phyloP scores from a whole-genome alignment of 2,329 filamentous ascomycete species.

The Ceratocystis alfenasii region DNA sequence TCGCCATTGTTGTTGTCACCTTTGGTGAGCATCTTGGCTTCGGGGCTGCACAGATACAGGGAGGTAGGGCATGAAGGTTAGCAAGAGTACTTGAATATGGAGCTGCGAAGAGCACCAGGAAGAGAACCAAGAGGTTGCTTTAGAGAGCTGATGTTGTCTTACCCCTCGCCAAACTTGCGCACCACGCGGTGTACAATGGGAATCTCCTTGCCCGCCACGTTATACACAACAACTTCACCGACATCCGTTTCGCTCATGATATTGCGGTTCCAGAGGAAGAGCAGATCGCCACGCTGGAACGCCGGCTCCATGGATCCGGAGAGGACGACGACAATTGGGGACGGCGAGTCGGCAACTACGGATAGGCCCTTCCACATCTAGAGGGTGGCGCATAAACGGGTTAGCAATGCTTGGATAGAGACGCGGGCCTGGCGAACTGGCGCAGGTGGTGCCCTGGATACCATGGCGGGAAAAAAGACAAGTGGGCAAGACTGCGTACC shows the following conservation, averaged over 20 bases:
- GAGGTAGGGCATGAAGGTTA: neutral
- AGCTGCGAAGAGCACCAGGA: neutral
- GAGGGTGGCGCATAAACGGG: neutral
- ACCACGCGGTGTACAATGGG: conserved; percentile 93
- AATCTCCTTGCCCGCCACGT: conserved; percentile 86
- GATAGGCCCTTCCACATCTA: conserved; percentile 81
- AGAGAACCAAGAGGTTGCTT: neutral
- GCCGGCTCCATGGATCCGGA: conserved; percentile 77
- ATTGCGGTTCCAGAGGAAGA: conserved; percentile 67
- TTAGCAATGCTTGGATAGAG: conserved; percentile 1
- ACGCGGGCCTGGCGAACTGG: neutral
- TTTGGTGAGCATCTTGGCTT: conserved; percentile 77
- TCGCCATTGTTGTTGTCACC: conserved; percentile 93
- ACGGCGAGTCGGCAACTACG: conserved; percentile 61
- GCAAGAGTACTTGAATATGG: neutral
- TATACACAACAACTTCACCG: conserved; percentile 53
- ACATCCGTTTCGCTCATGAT: conserved; percentile 43
- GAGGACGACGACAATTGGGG: conserved; percentile 71
- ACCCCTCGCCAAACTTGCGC: conserved; percentile 54
- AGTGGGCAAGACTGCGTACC: conserved; percentile 35
- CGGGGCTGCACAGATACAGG: conserved; percentile 31
- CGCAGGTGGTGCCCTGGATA: neutral
- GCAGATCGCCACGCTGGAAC: conserved; percentile 64
- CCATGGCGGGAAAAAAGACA: neutral
- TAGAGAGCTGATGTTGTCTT: conserved; percentile 26